These are phyloP conservation scores for Lyophyllum shimeji DNA, from an alignment of 768 basidiomycete species.

Conservation along the genomic window DNA sequence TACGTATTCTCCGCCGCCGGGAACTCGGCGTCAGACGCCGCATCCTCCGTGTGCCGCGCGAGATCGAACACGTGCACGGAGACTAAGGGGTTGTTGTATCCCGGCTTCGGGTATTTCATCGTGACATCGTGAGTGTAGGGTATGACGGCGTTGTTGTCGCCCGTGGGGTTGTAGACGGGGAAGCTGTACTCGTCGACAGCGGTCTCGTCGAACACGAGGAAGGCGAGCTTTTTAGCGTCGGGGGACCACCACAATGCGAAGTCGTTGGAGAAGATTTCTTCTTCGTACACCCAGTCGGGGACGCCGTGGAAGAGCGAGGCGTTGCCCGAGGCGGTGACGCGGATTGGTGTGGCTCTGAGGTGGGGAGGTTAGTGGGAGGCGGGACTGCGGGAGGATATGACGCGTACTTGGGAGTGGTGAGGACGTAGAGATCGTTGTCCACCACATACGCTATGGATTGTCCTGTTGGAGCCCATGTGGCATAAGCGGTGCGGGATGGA, in stretches of 20 bases:
- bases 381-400: not conserved
- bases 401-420: slow-evolving; percentile 64
- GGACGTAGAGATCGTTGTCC: slow-evolving; percentile 86
- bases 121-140: slow-evolving; percentile 79
- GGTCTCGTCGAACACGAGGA: slow-evolving; percentile 86
- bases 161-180: slow-evolving; percentile 89
- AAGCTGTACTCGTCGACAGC: slow-evolving; percentile 82
- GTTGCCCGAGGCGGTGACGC: slow-evolving; percentile 80
- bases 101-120: slow-evolving; percentile 86
- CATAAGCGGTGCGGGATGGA: slow-evolving; percentile 76
- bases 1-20: slow-evolving; percentile 44
- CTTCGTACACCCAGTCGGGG: slow-evolving; percentile 97
- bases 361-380: slow-evolving; percentile 15
- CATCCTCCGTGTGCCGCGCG: slow-evolving; percentile 42
- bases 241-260: slow-evolving; percentile 93
- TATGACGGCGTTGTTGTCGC: slow-evolving; percentile 63
- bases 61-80: slow-evolving; percentile 83
- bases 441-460: slow-evolving; percentile 86
- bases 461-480: slow-evolving; percentile 84
- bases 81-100: slow-evolving; percentile 86
- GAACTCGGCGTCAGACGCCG: slow-evolving; percentile 23
- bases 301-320: slow-evolving; percentile 90
- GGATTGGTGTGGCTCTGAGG: slow-evolving; percentile 50
- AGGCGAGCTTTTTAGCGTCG: slow-evolving; percentile 72
- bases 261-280: slow-evolving; percentile 78